Evolutionary conservation across 257 asterid genomes (phyloP).

Genomic region (Solanum ossicruentum): DNA sequence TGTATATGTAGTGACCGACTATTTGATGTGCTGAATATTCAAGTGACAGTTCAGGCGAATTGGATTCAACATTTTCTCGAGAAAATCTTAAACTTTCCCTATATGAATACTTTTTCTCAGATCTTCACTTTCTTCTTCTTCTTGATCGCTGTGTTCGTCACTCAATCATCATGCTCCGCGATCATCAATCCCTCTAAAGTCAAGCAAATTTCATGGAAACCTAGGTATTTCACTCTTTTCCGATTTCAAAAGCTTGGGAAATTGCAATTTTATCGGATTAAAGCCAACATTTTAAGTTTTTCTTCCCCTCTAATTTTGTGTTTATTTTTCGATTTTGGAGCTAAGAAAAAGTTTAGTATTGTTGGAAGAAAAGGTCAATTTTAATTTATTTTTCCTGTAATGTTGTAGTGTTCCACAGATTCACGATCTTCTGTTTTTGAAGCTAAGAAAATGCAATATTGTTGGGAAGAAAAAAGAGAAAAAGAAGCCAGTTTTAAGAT

Average conservation of each 20-base stretch:
- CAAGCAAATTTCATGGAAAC: constrained; percentile 75
- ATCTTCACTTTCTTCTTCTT: constrained; percentile 21
- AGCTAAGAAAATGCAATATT: background rate
- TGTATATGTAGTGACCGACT: background rate
- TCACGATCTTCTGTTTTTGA: background rate
- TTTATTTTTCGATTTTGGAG: background rate
- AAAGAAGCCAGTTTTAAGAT: background rate
- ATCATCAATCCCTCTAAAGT: constrained; percentile 89
- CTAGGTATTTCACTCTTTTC: constrained; percentile 36
- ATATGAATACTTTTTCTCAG: constrained; percentile 16
- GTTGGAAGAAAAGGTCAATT: background rate
- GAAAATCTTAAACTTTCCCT: background rate
- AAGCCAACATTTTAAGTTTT: background rate
- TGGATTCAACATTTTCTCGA: background rate
- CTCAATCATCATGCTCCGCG: constrained; percentile 30
- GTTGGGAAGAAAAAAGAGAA: background rate
- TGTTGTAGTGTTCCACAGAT: background rate
- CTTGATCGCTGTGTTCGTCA: constrained; percentile 35
- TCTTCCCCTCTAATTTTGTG: background rate
- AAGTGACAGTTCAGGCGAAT: background rate
- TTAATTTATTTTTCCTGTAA: background rate
- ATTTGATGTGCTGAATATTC: background rate
- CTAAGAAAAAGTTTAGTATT: background rate
- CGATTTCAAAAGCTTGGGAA: background rate
- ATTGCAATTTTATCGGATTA: background rate